Evolutionary conservation across 441 rosid species (phyloP).

Genomic region (Rhodomyrtus psidioides): DNA sequence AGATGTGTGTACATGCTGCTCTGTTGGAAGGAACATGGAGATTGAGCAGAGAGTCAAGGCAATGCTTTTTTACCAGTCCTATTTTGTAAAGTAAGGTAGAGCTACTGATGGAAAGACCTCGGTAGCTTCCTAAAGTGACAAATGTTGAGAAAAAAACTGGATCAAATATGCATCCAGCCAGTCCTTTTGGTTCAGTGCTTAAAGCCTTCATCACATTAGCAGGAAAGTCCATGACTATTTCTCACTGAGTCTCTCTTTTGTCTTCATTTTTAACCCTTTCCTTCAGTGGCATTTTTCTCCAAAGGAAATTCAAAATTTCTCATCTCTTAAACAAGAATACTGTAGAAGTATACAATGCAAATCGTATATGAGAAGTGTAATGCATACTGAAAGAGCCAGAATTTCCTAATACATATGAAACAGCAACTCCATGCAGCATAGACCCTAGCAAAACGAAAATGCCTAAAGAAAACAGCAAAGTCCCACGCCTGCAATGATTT

Average conservation of each 20-base stretch:
- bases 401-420: background rate
- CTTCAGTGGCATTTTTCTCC: background rate
- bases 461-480: background rate
- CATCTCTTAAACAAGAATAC: background rate
- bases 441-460: background rate
- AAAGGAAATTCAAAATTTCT: background rate
- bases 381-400: background rate
- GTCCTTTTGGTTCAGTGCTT: background rate
- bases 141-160: background rate
- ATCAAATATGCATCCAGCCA: background rate
- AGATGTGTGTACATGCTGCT: slow-evolving; percentile 48
- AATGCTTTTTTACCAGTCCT: background rate
- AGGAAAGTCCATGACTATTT: background rate
- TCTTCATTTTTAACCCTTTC: background rate
- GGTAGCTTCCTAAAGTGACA: background rate
- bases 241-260: background rate
- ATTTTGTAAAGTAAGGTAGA: background rate
- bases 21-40: slow-evolving; percentile 56
- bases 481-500: background rate
- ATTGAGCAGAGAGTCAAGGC: background rate
- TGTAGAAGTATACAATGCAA: background rate
- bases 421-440: background rate
- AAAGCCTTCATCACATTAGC: background rate
- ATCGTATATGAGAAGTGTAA: background rate
- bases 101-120: background rate